These are phyloP conservation scores for Microbotryum saponariae DNA, from an alignment of 1,284 basidiomycete species.

Conservation along the genomic window DNA sequence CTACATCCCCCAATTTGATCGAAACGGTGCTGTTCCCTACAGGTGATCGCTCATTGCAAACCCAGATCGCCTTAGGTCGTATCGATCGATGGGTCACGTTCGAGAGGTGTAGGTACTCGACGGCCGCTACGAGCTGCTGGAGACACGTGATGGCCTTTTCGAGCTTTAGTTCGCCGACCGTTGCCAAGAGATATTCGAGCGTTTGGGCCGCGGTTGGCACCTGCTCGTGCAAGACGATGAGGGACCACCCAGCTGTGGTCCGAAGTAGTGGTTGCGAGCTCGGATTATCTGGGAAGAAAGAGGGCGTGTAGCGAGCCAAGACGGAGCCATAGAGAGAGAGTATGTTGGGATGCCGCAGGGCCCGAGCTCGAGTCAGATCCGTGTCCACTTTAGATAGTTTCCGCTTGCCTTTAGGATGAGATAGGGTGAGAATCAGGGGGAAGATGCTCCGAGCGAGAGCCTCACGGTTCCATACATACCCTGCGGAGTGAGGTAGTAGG, in stretches of 20 bases:
- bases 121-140: conserved; percentile 20
- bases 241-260: conserved; percentile 24
- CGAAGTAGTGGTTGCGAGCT: conserved; percentile 2
- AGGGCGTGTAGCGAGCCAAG: conserved; percentile 24
- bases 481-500: conserved; percentile 31
- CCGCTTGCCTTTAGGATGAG: conserved; percentile 18
- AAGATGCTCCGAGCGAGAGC: no score
- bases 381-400: conserved; percentile 32
- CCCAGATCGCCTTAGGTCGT: conserved; percentile 9
- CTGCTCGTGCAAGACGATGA: conserved; percentile 24
- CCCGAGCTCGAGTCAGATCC: conserved; percentile 22
- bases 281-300: conserved; percentile 20
- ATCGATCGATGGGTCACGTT: conserved; percentile 30
- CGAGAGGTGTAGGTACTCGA: conserved; percentile 27
- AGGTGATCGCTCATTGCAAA: conserved; percentile 12
- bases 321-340: conserved; percentile 27
- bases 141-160: conserved; percentile 31
- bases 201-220: conserved; percentile 14
- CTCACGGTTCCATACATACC: neutral
- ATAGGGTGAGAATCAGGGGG: no score
- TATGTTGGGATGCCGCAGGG: conserved; percentile 25
- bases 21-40: neutral
- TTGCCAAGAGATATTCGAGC: conserved; percentile 25
- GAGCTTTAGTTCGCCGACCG: conserved; percentile 31
- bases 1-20: conserved; percentile 13